Base-by-base conservation (phyloP, 768 basidiomycete species). In the Pleurotus pulmonarius region DNA sequence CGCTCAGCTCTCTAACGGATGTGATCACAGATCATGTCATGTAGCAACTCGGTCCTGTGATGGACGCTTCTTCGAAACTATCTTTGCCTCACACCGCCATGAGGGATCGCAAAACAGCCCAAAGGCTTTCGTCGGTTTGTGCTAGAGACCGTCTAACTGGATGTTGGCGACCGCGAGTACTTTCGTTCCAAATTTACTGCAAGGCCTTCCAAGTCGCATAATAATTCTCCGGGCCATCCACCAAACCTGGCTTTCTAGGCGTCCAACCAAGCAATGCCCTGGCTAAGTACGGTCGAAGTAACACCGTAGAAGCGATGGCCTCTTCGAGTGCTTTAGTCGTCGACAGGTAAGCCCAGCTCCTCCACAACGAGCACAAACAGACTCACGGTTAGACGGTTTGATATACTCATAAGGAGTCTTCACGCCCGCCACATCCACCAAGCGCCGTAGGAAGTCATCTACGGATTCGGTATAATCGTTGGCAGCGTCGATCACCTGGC, bases 191-290 rank as follows among this genome's bases (percentile, higher is more conserved):
- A 20, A 1, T 20, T 29, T 29, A 7, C 26, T 29, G 26, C 26
- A 29, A 29, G 6, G 26, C 26, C 26, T 29, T 29, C 26, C 26
- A 76, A 0, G 75, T 62, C 11, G 63, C 61, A 48, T 73, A 79
- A 58, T 79, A 79, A 12, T 67, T 64, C 20, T 72, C 69, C 22
- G 80, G 61, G 3, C 76, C 74, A 57, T 81, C 78, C 3, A 75
- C 65, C 12, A 81, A 51, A 2, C 75, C 69, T 29, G 69, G 61
- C 61, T 76, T 79, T 49, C 66, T 69, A 1, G 75, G 74, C 11
- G 60, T 58, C 78, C 79, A 81, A 1, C 75, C 79, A 1, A 76
- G 65, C 44, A 80, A 61, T 0, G 74, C 66, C 12, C 76, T 67
- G 1, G 71, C 78, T 4, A 77, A 65, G 49, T 75, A 71, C 3